Evolutionary conservation across 2,329 filamentous ascomycete genomes (phyloP), one percentile per base, ranked within the genome.

Genomic region (Capronia epimyces): DNA sequence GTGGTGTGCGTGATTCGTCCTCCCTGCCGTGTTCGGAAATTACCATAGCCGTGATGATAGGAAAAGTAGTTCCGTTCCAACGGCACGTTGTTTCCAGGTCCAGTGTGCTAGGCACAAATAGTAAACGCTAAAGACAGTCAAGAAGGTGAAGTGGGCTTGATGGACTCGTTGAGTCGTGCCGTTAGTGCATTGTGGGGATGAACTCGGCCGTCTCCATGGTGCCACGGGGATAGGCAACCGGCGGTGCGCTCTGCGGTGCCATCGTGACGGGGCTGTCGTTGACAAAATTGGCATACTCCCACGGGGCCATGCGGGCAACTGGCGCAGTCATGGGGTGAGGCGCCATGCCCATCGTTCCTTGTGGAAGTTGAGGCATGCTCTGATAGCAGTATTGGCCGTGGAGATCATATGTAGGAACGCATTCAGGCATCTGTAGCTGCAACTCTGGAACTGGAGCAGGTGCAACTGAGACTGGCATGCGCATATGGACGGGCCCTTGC

Each of bases 281-380:
- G 24, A 64, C 57, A 25, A 67, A 65, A 7, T 59, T 46, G 34
- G 66, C 65, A 53, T 69, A 64, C 5, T 73, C 69, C 68, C 71
- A 73, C 2, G 66, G 62, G 21, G 55, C 44, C 39, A 55, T 50
- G 21, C 69, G 64, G 12, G 60, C 63, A 37, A 63, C 60, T 3
- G 69, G 60, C n/a, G 65, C 62, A 36, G 62, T 55, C 52, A 67
- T 60, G 8, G 61, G 52, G 21, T 59, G 50, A 24, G 42, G 29
- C 18, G 42, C 22, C 50, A 60, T 56, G 12, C 43, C 34, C 52
- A 59, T 57, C 3, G 53, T 50, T 10, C 25, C 49, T 41, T 55
- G 58, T 39, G 55, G 55, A 13, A 57, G 44, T 20, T 49, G 55
- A 20, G 36, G 8, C 48, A 59, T 42, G 15, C 45, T 43, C 32